Conservation (phyloP, 1,284 basidiomycete genomes). For the Xerocomus amazonicus region DNA sequence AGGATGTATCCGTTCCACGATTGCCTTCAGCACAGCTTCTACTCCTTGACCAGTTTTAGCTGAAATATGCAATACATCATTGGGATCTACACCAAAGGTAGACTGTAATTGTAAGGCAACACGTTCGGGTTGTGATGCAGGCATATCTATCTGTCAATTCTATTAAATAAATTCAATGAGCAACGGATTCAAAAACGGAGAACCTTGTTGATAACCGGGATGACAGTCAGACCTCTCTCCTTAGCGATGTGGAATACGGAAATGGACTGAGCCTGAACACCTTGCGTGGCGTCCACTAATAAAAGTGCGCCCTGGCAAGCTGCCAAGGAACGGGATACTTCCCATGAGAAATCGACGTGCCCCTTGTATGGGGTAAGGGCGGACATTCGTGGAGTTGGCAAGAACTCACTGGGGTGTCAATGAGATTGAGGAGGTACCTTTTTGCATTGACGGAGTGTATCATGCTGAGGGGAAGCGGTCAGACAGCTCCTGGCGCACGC, state of each 20-base stretch:
- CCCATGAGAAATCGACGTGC: constrained; percentile 96
- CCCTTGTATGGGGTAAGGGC: constrained; percentile 47
- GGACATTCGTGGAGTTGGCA: background rate
- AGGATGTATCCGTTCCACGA: constrained; percentile 80
- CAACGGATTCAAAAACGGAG: constrained; percentile 7
- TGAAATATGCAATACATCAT: constrained; percentile 74
- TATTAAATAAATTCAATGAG: constrained; percentile 3
- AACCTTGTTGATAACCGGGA: constrained; percentile 95
- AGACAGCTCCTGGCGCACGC: constrained; percentile 1
- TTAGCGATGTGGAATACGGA: constrained; percentile 90
- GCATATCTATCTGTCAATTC: constrained; percentile 73
- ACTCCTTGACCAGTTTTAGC: constrained; percentile 92
- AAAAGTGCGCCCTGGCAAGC: constrained; percentile 94
- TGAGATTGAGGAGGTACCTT: constrained; percentile 85
- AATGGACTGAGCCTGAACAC: constrained; percentile 96
- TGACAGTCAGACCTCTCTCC: constrained; percentile 79
- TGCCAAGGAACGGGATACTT: constrained; percentile 89
- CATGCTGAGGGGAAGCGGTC: constrained; percentile 56
- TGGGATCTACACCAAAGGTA: constrained; percentile 75
- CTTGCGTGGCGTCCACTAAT: constrained; percentile 93
- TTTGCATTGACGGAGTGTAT: constrained; percentile 55
- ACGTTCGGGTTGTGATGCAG: constrained; percentile 77
- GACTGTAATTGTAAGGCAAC: constrained; percentile 79
- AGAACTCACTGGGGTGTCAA: constrained; percentile 84
- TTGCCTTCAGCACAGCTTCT: constrained; percentile 71